Conservation (phyloP, 2,329 filamentous ascomycete species). For the Ceratocystis alfenasii region DNA sequence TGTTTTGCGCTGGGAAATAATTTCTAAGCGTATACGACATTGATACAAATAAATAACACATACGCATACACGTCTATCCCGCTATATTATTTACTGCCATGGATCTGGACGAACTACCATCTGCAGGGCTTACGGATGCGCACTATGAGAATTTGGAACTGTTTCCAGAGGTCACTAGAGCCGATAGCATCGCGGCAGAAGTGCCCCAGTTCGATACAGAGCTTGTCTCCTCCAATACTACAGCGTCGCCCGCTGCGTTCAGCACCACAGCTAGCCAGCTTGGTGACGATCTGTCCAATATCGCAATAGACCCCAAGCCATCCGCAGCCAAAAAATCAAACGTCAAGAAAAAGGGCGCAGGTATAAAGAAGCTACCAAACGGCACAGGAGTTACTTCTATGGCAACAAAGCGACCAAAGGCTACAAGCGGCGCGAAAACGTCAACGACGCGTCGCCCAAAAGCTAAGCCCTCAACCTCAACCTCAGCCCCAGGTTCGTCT, state of each 20-base stretch:
- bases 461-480: constrained; percentile 21
- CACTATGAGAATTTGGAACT: constrained; percentile 19
- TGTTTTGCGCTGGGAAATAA: background rate
- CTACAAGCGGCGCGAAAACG: constrained; percentile 31
- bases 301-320: constrained; percentile 25
- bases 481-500: background rate
- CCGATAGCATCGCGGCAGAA: constrained; percentile 13
- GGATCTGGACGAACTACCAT: constrained; percentile 21
- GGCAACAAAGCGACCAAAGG: constrained; percentile 24
- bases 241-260: constrained; percentile 12
- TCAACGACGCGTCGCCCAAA: constrained; percentile 31
- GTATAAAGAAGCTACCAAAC: constrained; percentile 25
- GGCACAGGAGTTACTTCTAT: constrained; percentile 26
- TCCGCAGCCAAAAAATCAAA: constrained; percentile 27
- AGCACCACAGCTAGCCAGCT: constrained; percentile 13
- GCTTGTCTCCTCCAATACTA: constrained; percentile 13
- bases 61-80: background rate
- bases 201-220: constrained; percentile 10
- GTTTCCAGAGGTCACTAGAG: constrained; percentile 15
- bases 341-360: constrained; percentile 32
- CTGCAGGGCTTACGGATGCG: constrained; percentile 15
- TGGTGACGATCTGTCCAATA: constrained; percentile 12
- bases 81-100: constrained; percentile 1
- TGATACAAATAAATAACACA: background rate
- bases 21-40: background rate